Percentiles rank a stretch among this genome's conserved stretches.
Conservation (phyloP, 441 rosid genomes). For the Mallotus japonicus region DNA sequence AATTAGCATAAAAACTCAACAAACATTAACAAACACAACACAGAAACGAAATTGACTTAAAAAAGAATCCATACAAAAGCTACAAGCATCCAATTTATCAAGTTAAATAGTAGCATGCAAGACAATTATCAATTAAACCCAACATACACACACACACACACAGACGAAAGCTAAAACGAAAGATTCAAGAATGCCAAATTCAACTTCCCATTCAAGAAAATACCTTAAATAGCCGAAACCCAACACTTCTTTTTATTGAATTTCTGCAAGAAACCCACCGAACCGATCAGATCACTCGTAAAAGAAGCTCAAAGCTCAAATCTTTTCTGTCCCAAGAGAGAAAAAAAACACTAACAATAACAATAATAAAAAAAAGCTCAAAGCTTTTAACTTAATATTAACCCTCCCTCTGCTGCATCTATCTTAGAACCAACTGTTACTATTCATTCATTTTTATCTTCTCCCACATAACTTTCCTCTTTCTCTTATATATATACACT, state of each 20-base stretch:
- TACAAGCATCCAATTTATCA: slow-evolving; percentile 7
- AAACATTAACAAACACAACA: not conserved
- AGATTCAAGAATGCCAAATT: not conserved
- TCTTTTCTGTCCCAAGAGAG: not conserved
- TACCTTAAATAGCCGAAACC: slow-evolving; percentile 7
- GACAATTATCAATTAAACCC: not conserved
- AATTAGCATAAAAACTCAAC: not conserved
- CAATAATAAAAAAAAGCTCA: not conserved
- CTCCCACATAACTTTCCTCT: not conserved
- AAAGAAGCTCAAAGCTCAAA: slow-evolving; percentile 8
- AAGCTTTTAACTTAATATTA: not conserved
- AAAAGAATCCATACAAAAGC: not conserved
- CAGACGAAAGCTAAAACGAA: not conserved
- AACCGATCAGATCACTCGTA: slow-evolving; percentile 13
- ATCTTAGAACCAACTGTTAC: not conserved
- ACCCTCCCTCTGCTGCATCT: not conserved
- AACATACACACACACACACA: not conserved
- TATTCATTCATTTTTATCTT: slow-evolving; percentile 5
- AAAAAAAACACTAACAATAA: not conserved
- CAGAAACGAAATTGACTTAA: not conserved
- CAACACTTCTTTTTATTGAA: not conserved
- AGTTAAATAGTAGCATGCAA: not conserved
- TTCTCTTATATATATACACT: too few species aligned
- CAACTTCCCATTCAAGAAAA: not conserved
- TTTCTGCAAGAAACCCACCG: not conserved